phyloP scores from a whole-genome alignment of 495 filamentous ascomycete species.

The Achaetomiella virescens region DNA sequence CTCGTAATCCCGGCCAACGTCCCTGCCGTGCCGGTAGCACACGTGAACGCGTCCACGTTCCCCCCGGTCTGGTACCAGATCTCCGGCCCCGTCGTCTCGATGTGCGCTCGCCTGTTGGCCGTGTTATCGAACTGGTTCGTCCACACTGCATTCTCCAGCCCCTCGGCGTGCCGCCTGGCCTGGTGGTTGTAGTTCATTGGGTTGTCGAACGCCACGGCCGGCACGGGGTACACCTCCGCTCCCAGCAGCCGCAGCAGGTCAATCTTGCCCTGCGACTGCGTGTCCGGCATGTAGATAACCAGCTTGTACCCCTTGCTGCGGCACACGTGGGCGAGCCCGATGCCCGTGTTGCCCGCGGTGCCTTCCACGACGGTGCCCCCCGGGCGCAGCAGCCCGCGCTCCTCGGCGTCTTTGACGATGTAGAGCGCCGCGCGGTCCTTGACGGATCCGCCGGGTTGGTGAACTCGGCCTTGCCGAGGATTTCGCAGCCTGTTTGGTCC shows the following conservation, averaged over 20 bases:
- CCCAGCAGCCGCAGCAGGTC: constrained; percentile 86
- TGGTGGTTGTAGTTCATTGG: constrained; percentile 97
- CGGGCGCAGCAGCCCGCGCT: constrained; percentile 68
- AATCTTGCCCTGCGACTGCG: constrained; percentile 95
- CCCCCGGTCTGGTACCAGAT: constrained; percentile 93
- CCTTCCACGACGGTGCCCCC: constrained; percentile 96
- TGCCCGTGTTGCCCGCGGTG: constrained; percentile 95
- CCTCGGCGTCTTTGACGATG: constrained; percentile 89
- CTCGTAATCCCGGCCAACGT: constrained; percentile 86
- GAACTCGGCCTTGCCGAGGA: constrained; percentile 96
- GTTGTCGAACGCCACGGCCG: constrained; percentile 93
- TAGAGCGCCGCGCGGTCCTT: constrained; percentile 96
- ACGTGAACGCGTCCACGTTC: constrained; percentile 88
- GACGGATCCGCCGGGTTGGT: constrained; percentile 93
- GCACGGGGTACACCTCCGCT: constrained; percentile 97
- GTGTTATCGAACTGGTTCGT: constrained; percentile 98
- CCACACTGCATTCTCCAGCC: constrained; percentile 87
- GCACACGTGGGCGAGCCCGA: constrained; percentile 95
- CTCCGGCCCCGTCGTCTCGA: constrained; percentile 95
- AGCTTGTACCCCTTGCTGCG: constrained; percentile 87
- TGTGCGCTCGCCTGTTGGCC: constrained; percentile 87
- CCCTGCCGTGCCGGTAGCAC: constrained; percentile 87
- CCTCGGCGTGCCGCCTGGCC: constrained; percentile 79
- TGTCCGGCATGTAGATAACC: constrained; percentile 99
- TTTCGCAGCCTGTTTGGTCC: constrained; percentile 84